Evolutionary conservation across 148 eudicot species (phyloP), one percentile per base, ranked within the genome.

Genomic region (Rhododendron griersonianum): DNA sequence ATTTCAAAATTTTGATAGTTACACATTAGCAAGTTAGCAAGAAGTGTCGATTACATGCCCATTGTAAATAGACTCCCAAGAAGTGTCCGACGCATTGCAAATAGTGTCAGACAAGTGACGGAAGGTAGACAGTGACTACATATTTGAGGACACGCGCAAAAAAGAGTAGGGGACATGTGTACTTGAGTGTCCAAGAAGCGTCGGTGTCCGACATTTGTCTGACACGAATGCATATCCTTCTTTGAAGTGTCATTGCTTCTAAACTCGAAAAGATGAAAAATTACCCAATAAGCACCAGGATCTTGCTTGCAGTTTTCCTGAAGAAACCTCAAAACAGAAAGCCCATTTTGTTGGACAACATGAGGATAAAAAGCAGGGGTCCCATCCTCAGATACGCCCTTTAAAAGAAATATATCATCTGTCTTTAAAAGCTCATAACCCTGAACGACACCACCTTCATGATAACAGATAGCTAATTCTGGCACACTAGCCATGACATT

Each of bases 231-330:
- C 5, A 10, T 28, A 30, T 71, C 39, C 39, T 71, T 71, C 39
- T 71, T 30, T 65, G 7, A 30, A 10, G 76, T 30, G 18, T 30
- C 37, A 9, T 28, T 30, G 37, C 18, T 71, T 71, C 76, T 30
- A 11, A 71, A 39, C 73, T 86, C 18, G 69, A 57, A 82, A 84
- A 81, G 30, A 83, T 84, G 30, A 50, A 7, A 82, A 81, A 50
- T 63, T 95, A 97, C 98, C 98, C 98, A 95, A 88, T 97, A 97
- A 91, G 98, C 99, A 88, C 99, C 99, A 59, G 99, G 99, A 87
- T 97, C 99, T 90, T 93, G 98, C 90, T 93, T 92, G 93, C 99
- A 97, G 86, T 97, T 97, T 76, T 93, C 99, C 89, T 97, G 91
- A 86, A 97, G 98, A 88, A 97, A 97, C 84, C 98, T 93, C 86